Evolutionary conservation across 1,284 basidiomycete genomes (phyloP).

Genomic region (Ceratobasidium sp.): DNA sequence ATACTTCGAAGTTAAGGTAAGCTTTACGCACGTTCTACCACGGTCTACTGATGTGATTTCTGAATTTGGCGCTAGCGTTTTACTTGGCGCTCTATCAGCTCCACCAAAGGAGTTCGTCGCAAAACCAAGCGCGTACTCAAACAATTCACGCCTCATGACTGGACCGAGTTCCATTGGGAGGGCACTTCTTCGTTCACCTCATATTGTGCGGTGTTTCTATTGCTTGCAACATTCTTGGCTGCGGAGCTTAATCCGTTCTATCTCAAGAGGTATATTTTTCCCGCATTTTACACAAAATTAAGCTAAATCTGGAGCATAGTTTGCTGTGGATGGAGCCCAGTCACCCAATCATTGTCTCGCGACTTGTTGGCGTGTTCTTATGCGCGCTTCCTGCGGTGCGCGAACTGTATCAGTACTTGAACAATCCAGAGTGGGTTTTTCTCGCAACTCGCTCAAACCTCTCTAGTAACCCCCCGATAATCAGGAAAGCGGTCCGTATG

Average conservation of each 20-base stretch:
- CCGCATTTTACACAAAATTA: conserved; percentile 2
- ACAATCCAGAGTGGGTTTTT: conserved; percentile 71
- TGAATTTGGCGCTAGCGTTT: conserved; percentile 69
- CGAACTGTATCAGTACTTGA: conserved; percentile 82
- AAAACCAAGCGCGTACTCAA: conserved; percentile 80
- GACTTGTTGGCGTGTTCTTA: conserved; percentile 78
- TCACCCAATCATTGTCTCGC: conserved; percentile 79
- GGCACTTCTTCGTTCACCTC: conserved; percentile 79
- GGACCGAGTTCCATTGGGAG: conserved; percentile 87
- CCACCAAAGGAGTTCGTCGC: conserved; percentile 75
- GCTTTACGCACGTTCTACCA: conserved; percentile 46
- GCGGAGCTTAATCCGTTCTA: conserved; percentile 88
- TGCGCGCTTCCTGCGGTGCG: conserved; percentile 83
- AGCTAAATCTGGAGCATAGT: conserved; percentile 57
- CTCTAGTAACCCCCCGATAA: not conserved
- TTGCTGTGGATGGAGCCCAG: conserved; percentile 89
- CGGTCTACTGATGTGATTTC: conserved; percentile 66
- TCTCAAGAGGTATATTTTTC: conserved; percentile 65
- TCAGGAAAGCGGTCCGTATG: conserved; percentile 80
- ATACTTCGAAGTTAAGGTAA: conserved; percentile 84
- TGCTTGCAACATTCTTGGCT: conserved; percentile 80
- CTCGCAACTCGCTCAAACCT: not conserved
- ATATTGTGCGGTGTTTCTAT: conserved; percentile 76
- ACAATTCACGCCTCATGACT: conserved; percentile 86
- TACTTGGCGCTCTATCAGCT: conserved; percentile 83